Evolutionary conservation across 306 rosid species (phyloP).

Genomic region (Inga laurina): DNA sequence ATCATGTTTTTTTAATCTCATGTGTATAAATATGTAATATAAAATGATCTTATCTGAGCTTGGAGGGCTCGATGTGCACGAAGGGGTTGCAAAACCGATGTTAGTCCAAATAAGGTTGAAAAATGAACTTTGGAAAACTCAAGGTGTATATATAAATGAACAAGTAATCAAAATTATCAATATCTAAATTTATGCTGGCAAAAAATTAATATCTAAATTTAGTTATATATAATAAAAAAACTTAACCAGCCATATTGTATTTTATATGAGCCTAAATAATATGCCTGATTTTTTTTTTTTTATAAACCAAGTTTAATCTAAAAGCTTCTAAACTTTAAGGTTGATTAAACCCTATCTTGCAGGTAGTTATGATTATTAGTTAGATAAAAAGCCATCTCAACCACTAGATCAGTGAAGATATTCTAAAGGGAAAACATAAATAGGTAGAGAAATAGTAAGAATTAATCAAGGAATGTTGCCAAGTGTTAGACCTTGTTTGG

Average conservation of each 20-base stretch:
- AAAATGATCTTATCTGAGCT: neutral
- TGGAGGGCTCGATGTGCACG: neutral
- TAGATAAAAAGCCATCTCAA: conserved; percentile 29
- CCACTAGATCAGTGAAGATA: neutral
- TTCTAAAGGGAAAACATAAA: neutral
- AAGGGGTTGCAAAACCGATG: neutral
- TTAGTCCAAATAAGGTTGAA: neutral
- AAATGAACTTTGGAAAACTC: neutral
- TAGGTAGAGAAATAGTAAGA: neutral
- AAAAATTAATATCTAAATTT: neutral
- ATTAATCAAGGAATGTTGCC: neutral
- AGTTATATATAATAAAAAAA: neutral
- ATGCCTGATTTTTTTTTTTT: neutral
- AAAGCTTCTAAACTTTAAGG: neutral
- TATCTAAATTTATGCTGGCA: neutral
- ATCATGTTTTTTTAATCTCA: neutral
- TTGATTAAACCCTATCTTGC: neutral
- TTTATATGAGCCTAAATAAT: neutral
- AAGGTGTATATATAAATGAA: neutral
- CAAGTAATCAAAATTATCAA: neutral
- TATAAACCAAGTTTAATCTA: neutral
- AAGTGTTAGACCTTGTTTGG: neutral
- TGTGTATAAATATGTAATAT: neutral
- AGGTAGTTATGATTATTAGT: conserved; percentile 13
- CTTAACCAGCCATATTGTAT: neutral